Conservation (phyloP, 805 yeast genomes). For the Wickerhamomyces strasburgensis region DNA sequence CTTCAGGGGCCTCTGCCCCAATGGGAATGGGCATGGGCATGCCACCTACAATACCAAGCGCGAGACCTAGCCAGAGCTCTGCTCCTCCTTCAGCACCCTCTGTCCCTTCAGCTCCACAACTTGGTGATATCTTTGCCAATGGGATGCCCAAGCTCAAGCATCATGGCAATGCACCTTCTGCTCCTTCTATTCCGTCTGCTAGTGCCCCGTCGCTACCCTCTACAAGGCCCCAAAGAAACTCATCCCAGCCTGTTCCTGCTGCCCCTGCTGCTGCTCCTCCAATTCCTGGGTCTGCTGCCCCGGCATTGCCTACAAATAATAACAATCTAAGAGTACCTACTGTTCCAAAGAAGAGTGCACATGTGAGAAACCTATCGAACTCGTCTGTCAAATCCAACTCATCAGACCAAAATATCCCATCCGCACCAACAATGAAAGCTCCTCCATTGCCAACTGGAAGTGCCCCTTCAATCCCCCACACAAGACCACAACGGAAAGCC, state of each 20-base stretch:
- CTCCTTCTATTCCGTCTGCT: constrained; percentile 29
- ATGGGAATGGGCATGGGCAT: neutral
- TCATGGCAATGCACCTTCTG: constrained; percentile 11
- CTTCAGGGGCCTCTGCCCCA: constrained; percentile 1
- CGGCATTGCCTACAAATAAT: constrained; percentile 17
- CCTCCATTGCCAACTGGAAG: constrained; percentile 26
- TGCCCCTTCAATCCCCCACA: constrained; percentile 27
- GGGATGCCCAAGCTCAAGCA: constrained; percentile 24
- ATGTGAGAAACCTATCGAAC: constrained; percentile 14
- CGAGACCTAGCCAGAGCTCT: constrained; percentile 5
- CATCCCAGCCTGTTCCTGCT: constrained; percentile 7
- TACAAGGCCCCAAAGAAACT: constrained; percentile 19
- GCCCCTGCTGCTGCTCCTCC: constrained; percentile 17
- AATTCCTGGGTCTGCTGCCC: constrained; percentile 21
- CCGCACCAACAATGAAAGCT: constrained; percentile 27
- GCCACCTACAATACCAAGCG: constrained; percentile 3
- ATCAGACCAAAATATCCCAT: constrained; percentile 4
- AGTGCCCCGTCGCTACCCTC: constrained; percentile 26
- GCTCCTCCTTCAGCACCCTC: constrained; percentile 20
- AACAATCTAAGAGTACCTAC: constrained; percentile 15
- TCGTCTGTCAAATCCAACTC: constrained; percentile 11
- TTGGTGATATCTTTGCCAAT: constrained; percentile 23
- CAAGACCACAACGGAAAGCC: constrained; percentile 20
- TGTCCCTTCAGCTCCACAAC: constrained; percentile 17
- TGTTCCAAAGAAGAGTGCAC: constrained; percentile 15